Base-by-base conservation (phyloP, 139 green algal species). In the Eudorina sp. region DNA sequence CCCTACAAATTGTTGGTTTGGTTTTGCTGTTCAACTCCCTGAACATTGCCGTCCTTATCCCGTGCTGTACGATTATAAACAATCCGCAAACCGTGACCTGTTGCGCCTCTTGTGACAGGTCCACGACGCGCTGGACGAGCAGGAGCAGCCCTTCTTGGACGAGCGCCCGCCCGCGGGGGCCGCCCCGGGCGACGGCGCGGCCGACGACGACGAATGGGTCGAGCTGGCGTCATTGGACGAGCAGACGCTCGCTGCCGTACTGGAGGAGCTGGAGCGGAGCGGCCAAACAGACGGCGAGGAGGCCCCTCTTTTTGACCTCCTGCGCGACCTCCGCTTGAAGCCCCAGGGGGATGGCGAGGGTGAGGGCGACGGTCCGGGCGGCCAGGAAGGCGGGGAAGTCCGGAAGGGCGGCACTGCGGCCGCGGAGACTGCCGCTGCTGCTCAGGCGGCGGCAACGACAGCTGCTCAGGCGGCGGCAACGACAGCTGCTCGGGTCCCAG, bases 201-300 rank as follows among this genome's bases (percentile, higher is more conserved):
- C 58, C 40, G 66, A 43, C 31, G 85, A 89, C 14, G 85, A 89
- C 58, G 85, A 84, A 38, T 85, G 74, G 83, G 83, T 88, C 34
- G 83, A 88, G 48, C 83, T 88, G 31, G 43, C 83, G 38, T 23
- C 38, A 27, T 31, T 82, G 62, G 91, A 94, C 40, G 90, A 85
- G 19, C 94, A 94, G 86, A 66, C 62, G 2, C 79, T 93, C 79
- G 86, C 95, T 40, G 88, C 94, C 62, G 85, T 91, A 38, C 89
- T 96, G 53, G 89, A 89, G 62, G 92, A 93, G 89, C 75, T 91
- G 3, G 77, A 92, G 21, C 19, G 34, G 27, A 70, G 91, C 73
- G 83, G 87, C 18, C n/a, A n/a, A n/a, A n/a, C n/a, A n/a, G 84
- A 62, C 3, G 81, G 68, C 36, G 69, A 62, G 77, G 76, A 31